phyloP scores from a whole-genome alignment of 805 yeast species.

The Candida oleophila region DNA sequence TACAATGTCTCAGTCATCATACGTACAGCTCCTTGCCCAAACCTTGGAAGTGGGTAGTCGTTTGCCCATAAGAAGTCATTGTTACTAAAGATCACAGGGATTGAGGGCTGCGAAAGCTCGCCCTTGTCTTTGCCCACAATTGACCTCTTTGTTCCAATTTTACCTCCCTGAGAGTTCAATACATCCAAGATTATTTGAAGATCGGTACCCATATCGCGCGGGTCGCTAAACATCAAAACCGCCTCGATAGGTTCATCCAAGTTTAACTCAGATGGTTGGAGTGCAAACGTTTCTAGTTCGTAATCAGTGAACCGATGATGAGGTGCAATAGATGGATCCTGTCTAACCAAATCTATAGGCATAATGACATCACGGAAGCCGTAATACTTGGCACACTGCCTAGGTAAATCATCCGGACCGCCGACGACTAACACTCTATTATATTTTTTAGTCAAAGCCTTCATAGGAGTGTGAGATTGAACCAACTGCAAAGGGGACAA shows the following conservation, averaged over 20 bases:
- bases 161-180: slow-evolving; percentile 61
- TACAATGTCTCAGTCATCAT: slow-evolving; percentile 61
- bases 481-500: slow-evolving; percentile 66
- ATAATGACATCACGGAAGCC: slow-evolving; percentile 77
- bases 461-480: slow-evolving; percentile 87
- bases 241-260: slow-evolving; percentile 59
- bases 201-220: slow-evolving; percentile 86
- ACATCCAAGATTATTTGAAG: slow-evolving; percentile 74
- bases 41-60: slow-evolving; percentile 71
- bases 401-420: slow-evolving; percentile 68
- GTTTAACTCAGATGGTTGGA: slow-evolving; percentile 24
- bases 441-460: slow-evolving; percentile 48
- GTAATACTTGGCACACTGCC: slow-evolving; percentile 69
- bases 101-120: slow-evolving; percentile 41
- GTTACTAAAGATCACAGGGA: slow-evolving; percentile 79
- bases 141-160: slow-evolving; percentile 58
- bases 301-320: slow-evolving; percentile 54
- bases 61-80: slow-evolving; percentile 88
- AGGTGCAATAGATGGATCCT: slow-evolving; percentile 64
- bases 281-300: slow-evolving; percentile 44
- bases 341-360: slow-evolving; percentile 67
- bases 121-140: slow-evolving; percentile 8
- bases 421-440: slow-evolving; percentile 78
- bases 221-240: slow-evolving; percentile 81
- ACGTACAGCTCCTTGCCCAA: slow-evolving; percentile 90